phyloP scores from a whole-genome alignment of 2,329 filamentous ascomycete genomes.

The Aspergillus sp. region DNA sequence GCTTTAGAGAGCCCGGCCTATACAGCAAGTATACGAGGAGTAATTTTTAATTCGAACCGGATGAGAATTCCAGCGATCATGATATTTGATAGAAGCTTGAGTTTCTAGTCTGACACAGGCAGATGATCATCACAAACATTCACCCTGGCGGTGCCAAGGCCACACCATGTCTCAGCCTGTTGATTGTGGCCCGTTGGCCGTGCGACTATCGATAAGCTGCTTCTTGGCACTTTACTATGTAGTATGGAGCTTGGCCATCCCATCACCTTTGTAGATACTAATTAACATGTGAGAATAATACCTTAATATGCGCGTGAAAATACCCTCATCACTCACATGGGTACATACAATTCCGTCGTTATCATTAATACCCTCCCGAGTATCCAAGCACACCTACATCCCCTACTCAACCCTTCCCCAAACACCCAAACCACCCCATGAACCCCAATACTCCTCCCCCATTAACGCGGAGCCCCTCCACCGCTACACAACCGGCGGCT shows the following conservation, averaged over 20 bases:
- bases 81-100: not conserved
- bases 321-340: no score
- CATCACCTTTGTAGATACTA: no score
- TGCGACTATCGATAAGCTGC: constrained; percentile 43
- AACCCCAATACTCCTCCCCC: not conserved
- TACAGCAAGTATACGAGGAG: not conserved
- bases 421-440: not conserved
- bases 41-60: not conserved
- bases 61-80: not conserved
- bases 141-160: not conserved
- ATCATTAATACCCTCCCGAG: no score
- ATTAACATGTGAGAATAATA: no score
- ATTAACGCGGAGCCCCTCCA: constrained; percentile 7
- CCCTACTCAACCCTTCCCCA: not conserved
- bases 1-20: not conserved
- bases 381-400: no score
- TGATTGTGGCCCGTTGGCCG: constrained; percentile 29
- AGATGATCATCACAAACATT: not conserved
- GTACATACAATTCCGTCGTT: no score
- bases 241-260: no score
- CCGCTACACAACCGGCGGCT: constrained; percentile 28
- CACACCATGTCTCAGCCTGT: constrained; percentile 2
- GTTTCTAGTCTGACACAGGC: not conserved
- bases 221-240: constrained; percentile 26
- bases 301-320: no score